Conservation (phyloP, 345 rosid genomes). For the Isatis tinctoria region DNA sequence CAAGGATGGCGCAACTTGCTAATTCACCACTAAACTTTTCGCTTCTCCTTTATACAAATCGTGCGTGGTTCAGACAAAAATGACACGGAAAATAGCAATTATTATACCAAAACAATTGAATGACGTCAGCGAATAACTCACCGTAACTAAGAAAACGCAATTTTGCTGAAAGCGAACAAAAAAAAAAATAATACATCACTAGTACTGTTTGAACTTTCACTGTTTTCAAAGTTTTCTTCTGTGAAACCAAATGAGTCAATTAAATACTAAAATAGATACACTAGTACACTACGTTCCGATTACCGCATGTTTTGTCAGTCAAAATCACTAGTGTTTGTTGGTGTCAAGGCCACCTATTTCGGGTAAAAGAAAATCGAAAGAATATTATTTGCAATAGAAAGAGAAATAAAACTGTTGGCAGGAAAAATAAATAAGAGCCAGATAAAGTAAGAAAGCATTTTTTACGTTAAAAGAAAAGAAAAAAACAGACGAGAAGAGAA, state of each 20-base stretch:
- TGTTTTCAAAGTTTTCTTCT: neutral
- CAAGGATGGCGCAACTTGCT: slow-evolving; percentile 5
- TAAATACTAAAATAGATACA: neutral
- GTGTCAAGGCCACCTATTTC: neutral
- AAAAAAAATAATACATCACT: too few relatives aligned
- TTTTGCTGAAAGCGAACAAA: neutral
- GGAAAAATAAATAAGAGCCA: neutral
- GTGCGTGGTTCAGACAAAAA: neutral
- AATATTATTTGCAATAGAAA: slow-evolving; percentile 3
- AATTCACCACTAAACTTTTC: neutral
- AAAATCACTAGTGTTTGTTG: neutral
- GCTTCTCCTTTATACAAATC: neutral
- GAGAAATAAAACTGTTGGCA: neutral
- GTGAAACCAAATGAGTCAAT: neutral
- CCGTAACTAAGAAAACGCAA: neutral
- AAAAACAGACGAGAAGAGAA: neutral
- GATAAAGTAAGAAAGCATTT: neutral
- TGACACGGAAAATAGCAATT: neutral
- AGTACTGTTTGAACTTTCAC: neutral
- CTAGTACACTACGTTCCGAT: neutral
- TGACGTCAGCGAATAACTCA: neutral
- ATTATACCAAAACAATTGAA: neutral
- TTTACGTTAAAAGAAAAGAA: neutral
- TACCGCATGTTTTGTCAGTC: neutral
- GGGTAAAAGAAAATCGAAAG: neutral